Conservation (phyloP, 306 rosid species). For the Prunus campanulata region DNA sequence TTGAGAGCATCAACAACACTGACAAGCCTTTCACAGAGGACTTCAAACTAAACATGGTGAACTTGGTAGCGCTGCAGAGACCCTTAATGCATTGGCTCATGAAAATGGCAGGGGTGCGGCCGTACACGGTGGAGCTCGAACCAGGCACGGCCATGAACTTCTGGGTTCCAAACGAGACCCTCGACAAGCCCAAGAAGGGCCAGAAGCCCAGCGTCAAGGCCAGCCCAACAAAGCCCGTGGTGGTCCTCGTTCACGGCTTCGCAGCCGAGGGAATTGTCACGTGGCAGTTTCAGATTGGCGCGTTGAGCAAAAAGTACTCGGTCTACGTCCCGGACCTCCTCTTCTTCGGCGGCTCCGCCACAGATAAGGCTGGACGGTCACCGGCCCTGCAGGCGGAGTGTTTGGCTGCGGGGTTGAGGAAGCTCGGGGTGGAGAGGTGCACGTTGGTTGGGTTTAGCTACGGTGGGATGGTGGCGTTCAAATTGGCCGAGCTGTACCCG, state of each 20-base stretch:
- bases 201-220: slow-evolving; percentile 18
- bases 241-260: slow-evolving; percentile 77
- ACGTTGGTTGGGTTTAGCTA: slow-evolving; percentile 73
- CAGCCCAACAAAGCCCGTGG: slow-evolving; percentile 62
- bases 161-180: slow-evolving; percentile 68
- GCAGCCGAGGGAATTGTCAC: slow-evolving; percentile 81
- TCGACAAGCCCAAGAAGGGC: slow-evolving; percentile 46
- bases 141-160: slow-evolving; percentile 75
- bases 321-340: slow-evolving; percentile 83
- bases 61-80: slow-evolving; percentile 64
- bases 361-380: slow-evolving; percentile 55
- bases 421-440: slow-evolving; percentile 70
- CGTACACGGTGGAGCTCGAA: slow-evolving; percentile 69
- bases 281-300: slow-evolving; percentile 66
- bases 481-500: slow-evolving; percentile 56
- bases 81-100: slow-evolving; percentile 64
- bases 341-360: slow-evolving; percentile 68
- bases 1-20: neutral
- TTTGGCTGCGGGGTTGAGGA: slow-evolving; percentile 49
- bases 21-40: neutral
- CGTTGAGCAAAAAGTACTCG: slow-evolving; percentile 45
- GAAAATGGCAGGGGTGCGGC: slow-evolving; percentile 83
- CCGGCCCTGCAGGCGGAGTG: slow-evolving; percentile 75
- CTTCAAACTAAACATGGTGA: slow-evolving; percentile 49
- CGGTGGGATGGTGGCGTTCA: slow-evolving; percentile 80